Percentiles rank a stretch among this genome's conserved stretches.
phyloP scores from a whole-genome alignment of 208 protist genomes.

The Novymonas esmeraldas region DNA sequence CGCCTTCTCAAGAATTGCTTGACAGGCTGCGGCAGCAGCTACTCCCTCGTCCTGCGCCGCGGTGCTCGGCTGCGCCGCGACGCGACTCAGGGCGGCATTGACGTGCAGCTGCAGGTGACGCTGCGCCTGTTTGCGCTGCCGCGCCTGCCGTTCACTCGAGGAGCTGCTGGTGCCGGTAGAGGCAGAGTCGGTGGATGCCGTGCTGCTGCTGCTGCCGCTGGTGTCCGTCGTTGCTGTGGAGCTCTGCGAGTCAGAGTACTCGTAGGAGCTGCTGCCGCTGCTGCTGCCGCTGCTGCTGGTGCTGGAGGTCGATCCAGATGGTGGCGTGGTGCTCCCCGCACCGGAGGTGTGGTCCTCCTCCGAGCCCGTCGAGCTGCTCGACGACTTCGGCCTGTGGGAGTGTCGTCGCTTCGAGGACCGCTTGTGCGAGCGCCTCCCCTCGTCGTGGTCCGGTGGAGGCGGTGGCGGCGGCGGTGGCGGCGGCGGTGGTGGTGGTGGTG shows the following conservation, averaged over 20 bases:
- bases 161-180: neutral
- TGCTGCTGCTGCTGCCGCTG: conserved; percentile 23
- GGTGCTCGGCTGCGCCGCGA: conserved; percentile 9
- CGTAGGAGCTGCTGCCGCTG: conserved; percentile 1
- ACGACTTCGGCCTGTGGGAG: neutral
- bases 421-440: conserved; percentile 3
- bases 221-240: neutral
- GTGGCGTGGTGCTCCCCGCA: neutral
- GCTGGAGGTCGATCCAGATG: neutral
- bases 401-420: neutral
- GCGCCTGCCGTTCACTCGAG: conserved; percentile 7
- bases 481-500: conserved; percentile 9
- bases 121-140: neutral
- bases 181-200: no score
- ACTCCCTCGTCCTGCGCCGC: conserved; percentile 30
- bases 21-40: conserved; percentile 49
- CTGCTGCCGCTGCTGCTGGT: conserved; percentile 9
- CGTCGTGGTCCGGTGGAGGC: neutral
- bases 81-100: conserved; percentile 8
- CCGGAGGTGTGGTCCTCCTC: neutral
- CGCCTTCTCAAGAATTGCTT: conserved; percentile 58
- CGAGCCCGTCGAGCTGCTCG: conserved; percentile 1
- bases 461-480: conserved; percentile 9
- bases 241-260: conserved; percentile 9
- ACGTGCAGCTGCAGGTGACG: neutral